Evolutionary conservation across 2,329 filamentous ascomycete genomes (phyloP), one percentile per base, ranked within the genome.

Genomic region (Torrubiellomyces zombiae): DNA sequence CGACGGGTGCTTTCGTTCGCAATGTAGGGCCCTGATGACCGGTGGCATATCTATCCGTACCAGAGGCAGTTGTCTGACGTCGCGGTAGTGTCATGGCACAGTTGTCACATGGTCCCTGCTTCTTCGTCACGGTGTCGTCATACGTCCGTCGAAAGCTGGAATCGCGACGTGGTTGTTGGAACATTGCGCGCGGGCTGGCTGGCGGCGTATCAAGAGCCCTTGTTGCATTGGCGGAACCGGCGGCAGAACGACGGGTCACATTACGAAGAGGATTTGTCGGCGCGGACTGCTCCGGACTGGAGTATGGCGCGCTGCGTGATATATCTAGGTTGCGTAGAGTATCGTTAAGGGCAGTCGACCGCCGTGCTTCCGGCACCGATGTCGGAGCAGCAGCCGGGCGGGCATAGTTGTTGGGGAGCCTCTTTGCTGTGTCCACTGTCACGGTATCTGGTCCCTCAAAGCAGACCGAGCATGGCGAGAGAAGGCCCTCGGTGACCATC

Each of bases 401-500:
- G n/a, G n/a, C n/a, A n/a, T n/a, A n/a, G n/a, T n/a, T n/a, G n/a
- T n/a, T n/a, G n/a, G n/a, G n/a, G n/a, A n/a, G n/a, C n/a, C n/a
- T n/a, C n/a, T n/a, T n/a, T n/a, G n/a, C 22, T 7, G 21, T 13
- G 14, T 24, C 17, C 12, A 23, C 9, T 14, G 16, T 30, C 4
- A 27, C 12, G 11, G 30, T 22, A 26, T 31, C 24, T 14, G 27
- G 16, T 20, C 50, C 45, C 17, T 73, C 64, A 40, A 58, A 65
- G 42, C 72, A 77, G 37, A 59, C 55, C 29, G 55, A 54, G 40
- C 72, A 77, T 23, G 64, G 58, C 9, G 68, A 63, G 3, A 68
- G 66, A 9, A 74, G 50, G 24, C 69, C 70, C 44, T 77, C 70
- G 18, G 72, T 77, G 39, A 75, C 71, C 65, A 77, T 74, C 30